phyloP scores from a whole-genome alignment of 306 rosid genomes.

The Adenanthera pavonina region DNA sequence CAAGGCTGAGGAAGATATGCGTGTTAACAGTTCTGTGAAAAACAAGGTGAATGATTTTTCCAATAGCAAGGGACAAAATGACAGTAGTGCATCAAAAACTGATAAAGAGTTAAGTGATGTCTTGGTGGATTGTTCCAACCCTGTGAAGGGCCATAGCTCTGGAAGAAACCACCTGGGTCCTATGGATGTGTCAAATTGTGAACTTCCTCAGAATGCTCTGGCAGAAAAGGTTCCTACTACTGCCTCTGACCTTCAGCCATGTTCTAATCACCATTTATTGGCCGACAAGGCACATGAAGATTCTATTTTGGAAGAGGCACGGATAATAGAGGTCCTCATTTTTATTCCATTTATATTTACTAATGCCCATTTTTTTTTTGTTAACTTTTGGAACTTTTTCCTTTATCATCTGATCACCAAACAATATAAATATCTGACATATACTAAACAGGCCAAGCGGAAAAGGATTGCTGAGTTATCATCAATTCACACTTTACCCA shows the following conservation, averaged over 20 bases:
- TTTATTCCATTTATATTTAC: conserved; percentile 31
- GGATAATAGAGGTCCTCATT: conserved; percentile 72
- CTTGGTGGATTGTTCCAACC: conserved; percentile 51
- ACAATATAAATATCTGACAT: conserved; percentile 40
- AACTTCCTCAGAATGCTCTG: conserved; percentile 47
- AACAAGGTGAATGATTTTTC: conserved; percentile 52
- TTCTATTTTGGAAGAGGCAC: conserved; percentile 92
- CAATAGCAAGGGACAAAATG: conserved; percentile 52
- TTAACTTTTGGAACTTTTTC: conserved; percentile 32
- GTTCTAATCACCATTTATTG: conserved; percentile 47
- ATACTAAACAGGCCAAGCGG: conserved; percentile 74
- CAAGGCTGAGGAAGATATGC: conserved; percentile 54
- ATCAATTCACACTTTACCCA: conserved; percentile 64
- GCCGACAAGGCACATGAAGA: conserved; percentile 83
- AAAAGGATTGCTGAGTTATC: conserved; percentile 94
- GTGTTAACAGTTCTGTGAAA: conserved; percentile 41
- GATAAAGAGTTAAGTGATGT: conserved; percentile 52
- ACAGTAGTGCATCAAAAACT: conserved; percentile 46
- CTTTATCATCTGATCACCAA: conserved; percentile 18
- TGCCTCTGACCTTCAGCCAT: conserved; percentile 52
- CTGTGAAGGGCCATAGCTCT: conserved; percentile 46
- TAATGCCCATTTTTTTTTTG: conserved; percentile 22
- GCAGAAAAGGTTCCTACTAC: conserved; percentile 49
- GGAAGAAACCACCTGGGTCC: conserved; percentile 47
- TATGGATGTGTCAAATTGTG: conserved; percentile 45